phyloP scores from a whole-genome alignment of 1,139 yeast genomes.

The Taphrina communis region DNA sequence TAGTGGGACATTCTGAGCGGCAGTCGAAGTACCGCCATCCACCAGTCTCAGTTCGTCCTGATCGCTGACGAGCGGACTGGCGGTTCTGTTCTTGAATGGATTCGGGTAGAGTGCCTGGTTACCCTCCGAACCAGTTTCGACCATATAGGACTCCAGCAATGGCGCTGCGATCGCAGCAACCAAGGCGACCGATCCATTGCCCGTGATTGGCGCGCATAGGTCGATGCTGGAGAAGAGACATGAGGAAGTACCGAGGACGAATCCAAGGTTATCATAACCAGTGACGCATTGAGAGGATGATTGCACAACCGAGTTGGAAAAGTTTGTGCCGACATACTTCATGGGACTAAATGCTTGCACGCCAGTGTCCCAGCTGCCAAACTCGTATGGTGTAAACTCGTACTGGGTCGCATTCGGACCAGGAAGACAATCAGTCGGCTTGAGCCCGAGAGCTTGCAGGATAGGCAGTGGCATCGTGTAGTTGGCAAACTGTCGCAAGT shows the following conservation, averaged over 20 bases:
- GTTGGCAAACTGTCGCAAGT: slow-evolving; percentile 60
- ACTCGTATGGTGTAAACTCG: slow-evolving; percentile 82
- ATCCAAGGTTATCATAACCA: slow-evolving; percentile 75
- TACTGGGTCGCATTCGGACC: slow-evolving; percentile 55
- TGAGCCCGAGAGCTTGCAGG: slow-evolving; percentile 81
- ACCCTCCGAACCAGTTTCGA: slow-evolving; percentile 67
- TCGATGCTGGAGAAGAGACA: slow-evolving; percentile 75
- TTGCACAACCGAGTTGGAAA: slow-evolving; percentile 62
- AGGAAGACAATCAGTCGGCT: slow-evolving; percentile 61
- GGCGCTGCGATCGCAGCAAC: slow-evolving; percentile 54
- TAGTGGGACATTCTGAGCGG: slow-evolving; percentile 78
- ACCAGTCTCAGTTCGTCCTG: slow-evolving; percentile 61
- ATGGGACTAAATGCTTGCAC: slow-evolving; percentile 72
- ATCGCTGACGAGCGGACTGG: slow-evolving; percentile 22
- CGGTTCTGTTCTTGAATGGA: slow-evolving; percentile 44
- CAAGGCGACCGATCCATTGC: slow-evolving; percentile 60
- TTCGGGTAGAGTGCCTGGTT: slow-evolving; percentile 73
- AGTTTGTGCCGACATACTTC: slow-evolving; percentile 74
- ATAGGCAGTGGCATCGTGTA: slow-evolving; percentile 89
- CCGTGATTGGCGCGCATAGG: slow-evolving; percentile 58
- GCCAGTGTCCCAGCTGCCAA: slow-evolving; percentile 88
- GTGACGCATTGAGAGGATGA: slow-evolving; percentile 55
- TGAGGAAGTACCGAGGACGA: slow-evolving; percentile 75
- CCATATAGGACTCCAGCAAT: slow-evolving; percentile 49
- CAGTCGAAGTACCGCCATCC: slow-evolving; percentile 86